Percentiles rank a stretch among this genome's conserved stretches.
These are phyloP conservation scores for Leishmania gerbilli DNA, from an alignment of 208 protist genomes.

Conservation along the genomic window DNA sequence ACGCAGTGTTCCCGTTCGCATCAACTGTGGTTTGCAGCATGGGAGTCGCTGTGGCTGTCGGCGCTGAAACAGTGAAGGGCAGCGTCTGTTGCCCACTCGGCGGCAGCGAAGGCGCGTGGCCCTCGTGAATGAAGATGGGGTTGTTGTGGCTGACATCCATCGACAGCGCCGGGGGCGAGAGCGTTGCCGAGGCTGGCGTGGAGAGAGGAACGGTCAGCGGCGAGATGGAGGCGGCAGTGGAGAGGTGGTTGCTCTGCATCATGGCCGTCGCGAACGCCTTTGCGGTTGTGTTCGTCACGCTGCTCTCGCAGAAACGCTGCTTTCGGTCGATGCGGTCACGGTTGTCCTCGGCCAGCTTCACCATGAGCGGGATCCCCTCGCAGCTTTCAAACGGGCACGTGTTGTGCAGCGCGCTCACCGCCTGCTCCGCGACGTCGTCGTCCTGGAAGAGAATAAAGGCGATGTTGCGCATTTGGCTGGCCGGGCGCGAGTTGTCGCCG, in stretches of 20 bases:
- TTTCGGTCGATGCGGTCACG: conserved; percentile 49
- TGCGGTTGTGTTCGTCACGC: not conserved
- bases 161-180: conserved; percentile 21
- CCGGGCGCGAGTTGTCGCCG: conserved; percentile 8
- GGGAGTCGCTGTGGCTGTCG: not conserved
- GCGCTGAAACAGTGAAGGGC: conserved; percentile 5
- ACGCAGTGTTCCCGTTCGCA: conserved; percentile 19
- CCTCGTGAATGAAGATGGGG: conserved; percentile 2
- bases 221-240: conserved; percentile 2
- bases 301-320: conserved; percentile 19
- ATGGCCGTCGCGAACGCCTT: not conserved
- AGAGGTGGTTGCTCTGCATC: conserved; percentile 2
- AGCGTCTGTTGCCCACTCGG: conserved; percentile 1
- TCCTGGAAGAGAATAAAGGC: conserved; percentile 73
- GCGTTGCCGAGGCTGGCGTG: conserved; percentile 16
- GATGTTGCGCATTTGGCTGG: conserved; percentile 53
- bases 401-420: conserved; percentile 56
- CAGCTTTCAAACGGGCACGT: conserved; percentile 59
- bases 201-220: conserved; percentile 13
- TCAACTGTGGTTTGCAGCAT: conserved; percentile 25
- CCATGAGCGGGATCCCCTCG: conserved; percentile 64
- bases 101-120: conserved; percentile 9
- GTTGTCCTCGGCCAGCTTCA: conserved; percentile 73
- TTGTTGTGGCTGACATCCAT: conserved; percentile 4
- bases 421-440: conserved; percentile 61